Percentiles rank a stretch among this genome's conserved stretches.
These are phyloP conservation scores for Acacia crassicarpa DNA, from an alignment of 306 rosid species.

Conservation along the genomic window DNA sequence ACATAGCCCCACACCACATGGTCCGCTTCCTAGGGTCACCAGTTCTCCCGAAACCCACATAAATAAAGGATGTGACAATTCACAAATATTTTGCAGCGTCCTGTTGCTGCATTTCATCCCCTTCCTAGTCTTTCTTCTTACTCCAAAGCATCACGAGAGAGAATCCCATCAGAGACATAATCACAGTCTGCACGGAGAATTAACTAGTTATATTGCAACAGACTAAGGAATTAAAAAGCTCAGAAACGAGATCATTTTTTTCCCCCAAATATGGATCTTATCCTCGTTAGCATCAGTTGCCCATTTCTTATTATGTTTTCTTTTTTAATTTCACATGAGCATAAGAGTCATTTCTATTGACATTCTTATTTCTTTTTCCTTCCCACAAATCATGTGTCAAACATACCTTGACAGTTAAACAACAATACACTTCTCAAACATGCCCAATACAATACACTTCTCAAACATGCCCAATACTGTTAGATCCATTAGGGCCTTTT, in stretches of 20 bases:
- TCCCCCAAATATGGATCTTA: neutral
- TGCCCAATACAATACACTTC: neutral
- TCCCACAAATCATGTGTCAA: neutral
- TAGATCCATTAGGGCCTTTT: neutral
- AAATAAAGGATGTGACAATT: conserved; percentile 19
- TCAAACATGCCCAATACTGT: neutral
- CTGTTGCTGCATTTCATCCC: conserved; percentile 19
- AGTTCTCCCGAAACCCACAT: neutral
- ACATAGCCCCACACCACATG: neutral
- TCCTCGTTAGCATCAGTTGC: neutral
- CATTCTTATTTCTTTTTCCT: neutral
- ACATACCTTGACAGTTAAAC: neutral
- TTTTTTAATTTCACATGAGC: neutral
- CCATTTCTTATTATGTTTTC: neutral
- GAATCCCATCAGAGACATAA: conserved; percentile 98
- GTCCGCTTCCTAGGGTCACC: neutral
- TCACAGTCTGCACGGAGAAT: conserved; percentile 73
- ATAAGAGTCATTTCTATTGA: neutral
- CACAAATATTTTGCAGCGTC: conserved; percentile 21
- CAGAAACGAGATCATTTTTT: no score
- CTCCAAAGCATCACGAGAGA: conserved; percentile 86
- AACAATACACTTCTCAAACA: neutral
- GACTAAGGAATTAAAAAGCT: neutral
- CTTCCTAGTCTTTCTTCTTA: conserved; percentile 46
- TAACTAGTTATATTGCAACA: conserved; percentile 20